These are phyloP conservation scores for Salix dunnii DNA, from an alignment of 345 rosid genomes.

Conservation along the genomic window DNA sequence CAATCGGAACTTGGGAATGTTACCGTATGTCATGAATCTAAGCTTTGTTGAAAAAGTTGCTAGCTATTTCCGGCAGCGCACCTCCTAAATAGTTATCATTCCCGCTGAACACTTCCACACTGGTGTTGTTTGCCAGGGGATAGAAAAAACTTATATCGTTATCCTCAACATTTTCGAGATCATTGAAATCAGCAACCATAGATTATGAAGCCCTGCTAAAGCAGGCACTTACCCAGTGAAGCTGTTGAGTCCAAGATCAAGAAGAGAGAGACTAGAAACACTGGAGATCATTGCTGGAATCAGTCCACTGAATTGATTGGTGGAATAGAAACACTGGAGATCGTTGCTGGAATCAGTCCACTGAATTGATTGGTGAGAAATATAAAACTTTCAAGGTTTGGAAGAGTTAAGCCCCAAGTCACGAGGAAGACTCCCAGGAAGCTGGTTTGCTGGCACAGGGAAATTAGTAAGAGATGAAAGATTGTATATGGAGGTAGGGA, in stretches of 20 bases:
- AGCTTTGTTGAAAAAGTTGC: neutral
- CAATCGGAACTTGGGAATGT: slow-evolving; percentile 6
- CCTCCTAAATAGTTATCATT: slow-evolving; percentile 2
- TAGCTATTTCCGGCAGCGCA: neutral
- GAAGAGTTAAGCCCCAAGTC: slow-evolving; percentile 11
- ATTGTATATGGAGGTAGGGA: slow-evolving; percentile 5
- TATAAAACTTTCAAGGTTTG: neutral
- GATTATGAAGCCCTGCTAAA: neutral
- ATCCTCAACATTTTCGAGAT: neutral
- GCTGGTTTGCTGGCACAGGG: slow-evolving; percentile 9
- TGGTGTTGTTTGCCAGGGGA: neutral
- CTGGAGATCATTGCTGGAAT: no score
- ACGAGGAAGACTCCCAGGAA: slow-evolving; percentile 22
- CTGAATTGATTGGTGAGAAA: neutral
- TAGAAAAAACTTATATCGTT: neutral
- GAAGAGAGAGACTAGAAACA: neutral
- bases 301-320: no score
- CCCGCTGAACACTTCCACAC: neutral
- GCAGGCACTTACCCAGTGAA: neutral
- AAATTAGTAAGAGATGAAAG: neutral
- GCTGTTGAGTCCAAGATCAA: neutral
- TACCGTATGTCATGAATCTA: neutral
- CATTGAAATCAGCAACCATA: neutral
- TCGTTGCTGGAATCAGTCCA: neutral
- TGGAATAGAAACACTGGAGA: neutral